Percentiles rank a stretch among this genome's conserved stretches.
phyloP scores from a whole-genome alignment of 73 alveolate species.

The Paramecium caudatum region DNA sequence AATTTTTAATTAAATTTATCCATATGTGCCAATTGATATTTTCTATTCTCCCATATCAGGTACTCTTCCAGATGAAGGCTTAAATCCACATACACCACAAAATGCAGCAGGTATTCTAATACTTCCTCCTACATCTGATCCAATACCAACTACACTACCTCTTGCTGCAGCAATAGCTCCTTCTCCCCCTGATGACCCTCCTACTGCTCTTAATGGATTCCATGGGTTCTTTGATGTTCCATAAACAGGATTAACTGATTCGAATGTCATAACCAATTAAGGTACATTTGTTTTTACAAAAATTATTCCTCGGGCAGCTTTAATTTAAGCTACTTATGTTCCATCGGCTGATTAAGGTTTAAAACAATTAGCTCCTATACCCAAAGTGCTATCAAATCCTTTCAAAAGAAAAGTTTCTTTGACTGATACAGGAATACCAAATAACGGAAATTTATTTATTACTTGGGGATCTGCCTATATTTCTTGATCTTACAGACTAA shows the following conservation, averaged over 20 bases:
- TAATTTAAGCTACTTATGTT: slow-evolving; percentile 68
- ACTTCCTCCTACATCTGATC: slow-evolving; percentile 89
- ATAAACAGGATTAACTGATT: slow-evolving; percentile 78
- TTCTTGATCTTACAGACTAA: slow-evolving; percentile 38
- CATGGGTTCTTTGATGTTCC: slow-evolving; percentile 83
- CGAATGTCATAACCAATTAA: slow-evolving; percentile 63
- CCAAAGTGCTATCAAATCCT: slow-evolving; percentile 74
- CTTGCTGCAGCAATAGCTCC: slow-evolving; percentile 83
- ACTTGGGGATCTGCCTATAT: slow-evolving; percentile 2
- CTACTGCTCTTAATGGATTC: slow-evolving; percentile 80
- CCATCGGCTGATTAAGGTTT: slow-evolving; percentile 75
- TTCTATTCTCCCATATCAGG: slow-evolving; percentile 69
- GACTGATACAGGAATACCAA: slow-evolving; percentile 88
- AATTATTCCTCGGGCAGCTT: slow-evolving; percentile 82
- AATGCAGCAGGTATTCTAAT: slow-evolving; percentile 86
- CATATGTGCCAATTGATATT: neutral
- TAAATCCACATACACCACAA: slow-evolving; percentile 83
- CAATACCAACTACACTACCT: slow-evolving; percentile 84
- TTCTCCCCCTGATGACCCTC: slow-evolving; percentile 95
- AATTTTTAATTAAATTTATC: neutral
- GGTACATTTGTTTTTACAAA: slow-evolving; percentile 81
- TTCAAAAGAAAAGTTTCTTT: slow-evolving; percentile 78
- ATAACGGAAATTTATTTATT: slow-evolving; percentile 51
- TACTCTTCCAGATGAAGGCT: slow-evolving; percentile 81
- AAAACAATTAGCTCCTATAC: slow-evolving; percentile 51